Evolutionary conservation across 2,329 filamentous ascomycete species (phyloP).

Genomic region (Cercospora berteroae): DNA sequence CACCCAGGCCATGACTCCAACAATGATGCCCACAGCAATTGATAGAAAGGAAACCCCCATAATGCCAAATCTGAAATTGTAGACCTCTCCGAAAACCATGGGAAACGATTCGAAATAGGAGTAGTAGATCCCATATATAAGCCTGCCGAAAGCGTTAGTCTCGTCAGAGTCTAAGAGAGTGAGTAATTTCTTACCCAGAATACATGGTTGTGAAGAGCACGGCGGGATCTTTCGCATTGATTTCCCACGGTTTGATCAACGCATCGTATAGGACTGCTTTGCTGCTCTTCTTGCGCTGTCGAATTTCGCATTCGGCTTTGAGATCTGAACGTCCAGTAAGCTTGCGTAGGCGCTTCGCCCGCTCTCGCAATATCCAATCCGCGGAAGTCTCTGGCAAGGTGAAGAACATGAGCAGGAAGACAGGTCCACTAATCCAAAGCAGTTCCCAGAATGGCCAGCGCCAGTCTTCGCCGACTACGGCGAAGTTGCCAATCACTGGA

Average conservation of each 20-base stretch:
- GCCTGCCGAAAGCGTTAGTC: constrained; percentile 35
- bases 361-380: constrained; percentile 40
- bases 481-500: constrained; percentile 37
- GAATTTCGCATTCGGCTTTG: constrained; percentile 4
- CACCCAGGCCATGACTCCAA: neutral
- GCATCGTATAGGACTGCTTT: constrained; percentile 42
- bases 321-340: constrained; percentile 36
- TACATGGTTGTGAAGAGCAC: constrained; percentile 52
- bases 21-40: neutral
- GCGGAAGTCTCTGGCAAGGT: constrained; percentile 59
- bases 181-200: constrained; percentile 15
- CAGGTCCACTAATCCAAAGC: constrained; percentile 49
- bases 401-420: constrained; percentile 54
- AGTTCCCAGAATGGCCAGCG: constrained; percentile 13
- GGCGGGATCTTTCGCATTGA: constrained; percentile 47
- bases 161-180: neutral
- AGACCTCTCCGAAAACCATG: constrained; percentile 59
- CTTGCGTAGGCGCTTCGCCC: constrained; percentile 40
- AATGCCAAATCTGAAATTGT: constrained; percentile 55
- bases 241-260: constrained; percentile 63
- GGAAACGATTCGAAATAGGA: constrained; percentile 65
- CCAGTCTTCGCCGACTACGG: constrained; percentile 7
- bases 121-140: constrained; percentile 62
- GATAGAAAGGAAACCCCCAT: constrained; percentile 4
- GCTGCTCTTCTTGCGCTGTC: neutral